Conservation (phyloP, 192 early-diverging fungal genomes). For the Diversispora epigaea region DNA sequence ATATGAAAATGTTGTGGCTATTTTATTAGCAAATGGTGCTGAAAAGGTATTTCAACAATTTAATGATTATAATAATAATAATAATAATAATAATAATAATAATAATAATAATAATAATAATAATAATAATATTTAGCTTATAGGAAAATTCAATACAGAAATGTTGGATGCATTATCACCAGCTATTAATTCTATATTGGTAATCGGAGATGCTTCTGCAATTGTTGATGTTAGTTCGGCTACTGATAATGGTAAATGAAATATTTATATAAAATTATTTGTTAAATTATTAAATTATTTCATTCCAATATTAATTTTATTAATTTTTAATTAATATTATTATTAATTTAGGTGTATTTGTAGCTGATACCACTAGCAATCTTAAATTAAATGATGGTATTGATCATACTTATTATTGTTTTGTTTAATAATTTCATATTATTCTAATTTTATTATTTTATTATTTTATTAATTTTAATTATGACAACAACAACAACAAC, state of each 20-base stretch:
- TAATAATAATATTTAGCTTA: neutral
- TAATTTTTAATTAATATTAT: neutral
- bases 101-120: neutral
- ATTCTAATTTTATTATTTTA: neutral
- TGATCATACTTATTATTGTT: neutral
- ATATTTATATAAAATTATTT: neutral
- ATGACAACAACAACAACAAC: too few species aligned
- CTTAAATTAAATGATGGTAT: neutral
- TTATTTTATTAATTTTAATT: neutral
- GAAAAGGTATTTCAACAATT: slow-evolving; percentile 9
- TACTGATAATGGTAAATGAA: slow-evolving; percentile 12
- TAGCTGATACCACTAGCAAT: slow-evolving; percentile 10
- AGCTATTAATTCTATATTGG: slow-evolving; percentile 12
- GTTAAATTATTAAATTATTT: neutral
- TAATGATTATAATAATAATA: neutral
- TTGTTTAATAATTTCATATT: too few species aligned
- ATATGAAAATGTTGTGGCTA: slow-evolving; percentile 20
- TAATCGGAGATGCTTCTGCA: slow-evolving; percentile 19
- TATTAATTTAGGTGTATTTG: slow-evolving; percentile 18
- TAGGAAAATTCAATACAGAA: slow-evolving; percentile 22
- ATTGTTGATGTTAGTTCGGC: slow-evolving; percentile 21
- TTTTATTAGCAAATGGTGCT: slow-evolving; percentile 23
- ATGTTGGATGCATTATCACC: slow-evolving; percentile 16
- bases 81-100: neutral
- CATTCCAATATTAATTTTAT: neutral